Conservation (phyloP, 495 filamentous ascomycete genomes). For the Penicillium manginii region DNA sequence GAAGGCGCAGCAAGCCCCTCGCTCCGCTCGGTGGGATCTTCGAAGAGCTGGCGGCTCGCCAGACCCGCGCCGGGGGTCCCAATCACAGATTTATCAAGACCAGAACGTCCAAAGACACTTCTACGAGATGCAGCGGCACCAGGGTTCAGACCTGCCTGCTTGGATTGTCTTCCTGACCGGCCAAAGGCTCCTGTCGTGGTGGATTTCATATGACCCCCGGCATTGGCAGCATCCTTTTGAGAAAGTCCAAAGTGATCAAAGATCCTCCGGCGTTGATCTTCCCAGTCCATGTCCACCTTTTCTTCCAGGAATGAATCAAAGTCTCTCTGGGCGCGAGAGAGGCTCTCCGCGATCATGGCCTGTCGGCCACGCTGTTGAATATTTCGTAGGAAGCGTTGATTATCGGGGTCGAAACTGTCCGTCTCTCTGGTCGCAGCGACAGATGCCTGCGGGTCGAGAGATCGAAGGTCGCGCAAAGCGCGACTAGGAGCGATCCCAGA, state of each 20-base stretch:
- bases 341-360: slow-evolving; percentile 85
- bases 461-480: slow-evolving; percentile 76
- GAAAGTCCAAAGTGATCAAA: slow-evolving; percentile 95
- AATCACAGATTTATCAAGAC: slow-evolving; percentile 78
- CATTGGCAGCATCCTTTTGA: slow-evolving; percentile 55
- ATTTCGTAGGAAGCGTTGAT: slow-evolving; percentile 79
- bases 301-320: slow-evolving; percentile 94
- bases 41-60: slow-evolving; percentile 60
- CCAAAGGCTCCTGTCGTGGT: slow-evolving; percentile 60
- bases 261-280: slow-evolving; percentile 85
- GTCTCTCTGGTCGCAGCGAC: slow-evolving; percentile 47
- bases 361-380: slow-evolving; percentile 89
- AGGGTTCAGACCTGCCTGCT: slow-evolving; percentile 28
- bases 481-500: slow-evolving; percentile 83
- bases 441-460: slow-evolving; percentile 52
- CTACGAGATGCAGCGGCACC: slow-evolving; percentile 44
- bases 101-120: slow-evolving; percentile 74
- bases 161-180: slow-evolving; percentile 52
- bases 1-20: slow-evolving; percentile 44
- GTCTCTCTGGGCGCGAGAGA: slow-evolving; percentile 82
- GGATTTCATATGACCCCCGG: slow-evolving; percentile 45
- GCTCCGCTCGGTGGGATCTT: slow-evolving; percentile 64
- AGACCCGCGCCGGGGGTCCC: slow-evolving; percentile 69
- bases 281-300: slow-evolving; percentile 93
- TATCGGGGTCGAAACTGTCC: slow-evolving; percentile 69